These are phyloP conservation scores for Diplosphaera chodatii DNA, from an alignment of 139 green algal genomes.

Conservation along the genomic window DNA sequence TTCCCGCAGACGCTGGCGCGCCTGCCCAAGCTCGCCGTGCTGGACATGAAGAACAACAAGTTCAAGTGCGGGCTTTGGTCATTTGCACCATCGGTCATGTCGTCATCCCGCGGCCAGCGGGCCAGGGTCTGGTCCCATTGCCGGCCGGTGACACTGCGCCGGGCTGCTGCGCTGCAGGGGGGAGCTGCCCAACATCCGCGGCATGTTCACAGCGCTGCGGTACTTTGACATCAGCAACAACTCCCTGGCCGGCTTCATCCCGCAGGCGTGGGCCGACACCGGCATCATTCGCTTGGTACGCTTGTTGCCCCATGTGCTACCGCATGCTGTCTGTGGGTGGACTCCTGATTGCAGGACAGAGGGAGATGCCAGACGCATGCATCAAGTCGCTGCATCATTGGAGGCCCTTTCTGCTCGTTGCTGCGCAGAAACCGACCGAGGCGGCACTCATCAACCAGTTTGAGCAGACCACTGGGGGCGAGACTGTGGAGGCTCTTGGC, in stretches of 20 bases:
- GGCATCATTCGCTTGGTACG: not conserved
- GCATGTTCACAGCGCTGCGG: not conserved
- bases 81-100: no score
- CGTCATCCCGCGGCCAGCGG: no score
- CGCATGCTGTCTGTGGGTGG: no score
- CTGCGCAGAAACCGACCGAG: not conserved
- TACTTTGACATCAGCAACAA: not conserved
- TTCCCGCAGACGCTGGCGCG: not conserved
- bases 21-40: not conserved
- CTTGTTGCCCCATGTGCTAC: no score
- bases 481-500: not conserved
- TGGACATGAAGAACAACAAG: constrained; percentile 1
- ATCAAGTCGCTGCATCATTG: no score
- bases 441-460: not conserved
- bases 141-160: no score
- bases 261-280: not conserved
- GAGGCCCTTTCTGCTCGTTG: no score
- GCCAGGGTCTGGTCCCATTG: no score
- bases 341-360: no score
- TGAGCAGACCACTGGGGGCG: not conserved
- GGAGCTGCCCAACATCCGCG: not conserved
- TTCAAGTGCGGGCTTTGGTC: not conserved
- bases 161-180: not conserved
- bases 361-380: no score
- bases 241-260: not conserved